These are phyloP conservation scores for Hansenula sp. DNA, from an alignment of 1,139 yeast genomes.

Conservation along the genomic window DNA sequence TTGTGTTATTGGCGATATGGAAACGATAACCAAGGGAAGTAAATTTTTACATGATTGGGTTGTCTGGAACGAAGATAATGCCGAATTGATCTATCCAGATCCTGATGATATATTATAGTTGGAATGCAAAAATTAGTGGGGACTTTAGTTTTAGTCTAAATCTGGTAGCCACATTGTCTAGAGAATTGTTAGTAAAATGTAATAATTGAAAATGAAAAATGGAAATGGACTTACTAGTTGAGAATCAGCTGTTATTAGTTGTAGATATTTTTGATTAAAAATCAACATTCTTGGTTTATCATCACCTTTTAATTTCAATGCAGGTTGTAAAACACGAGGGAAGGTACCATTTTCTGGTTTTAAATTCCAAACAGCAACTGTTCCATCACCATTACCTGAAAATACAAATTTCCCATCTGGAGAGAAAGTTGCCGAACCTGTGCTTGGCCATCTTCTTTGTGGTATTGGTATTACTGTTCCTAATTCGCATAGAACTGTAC, in stretches of 20 bases:
- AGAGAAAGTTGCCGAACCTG: constrained; percentile 66
- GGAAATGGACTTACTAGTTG: background rate
- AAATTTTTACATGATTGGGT: constrained; percentile 65
- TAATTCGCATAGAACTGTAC: constrained; percentile 51
- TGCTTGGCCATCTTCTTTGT: constrained; percentile 42
- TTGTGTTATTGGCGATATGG: constrained; percentile 84
- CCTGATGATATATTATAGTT: constrained; percentile 25
- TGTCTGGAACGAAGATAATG: constrained; percentile 62
- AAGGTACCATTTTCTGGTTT: constrained; percentile 1
- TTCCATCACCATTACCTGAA: constrained; percentile 56
- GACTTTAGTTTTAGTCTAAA: too few relatives aligned
- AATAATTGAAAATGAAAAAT: background rate
- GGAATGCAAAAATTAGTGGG: background rate
- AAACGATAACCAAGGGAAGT: constrained; percentile 40
- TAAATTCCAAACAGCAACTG: constrained; percentile 59
- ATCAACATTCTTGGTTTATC: constrained; percentile 56
- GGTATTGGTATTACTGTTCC: constrained; percentile 40
- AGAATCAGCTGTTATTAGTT: constrained; percentile 76
- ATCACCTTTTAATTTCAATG: constrained; percentile 25
- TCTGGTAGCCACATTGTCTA: constrained; percentile 20
- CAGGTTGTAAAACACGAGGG: constrained; percentile 22
- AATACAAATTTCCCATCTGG: constrained; percentile 79
- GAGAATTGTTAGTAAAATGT: background rate
- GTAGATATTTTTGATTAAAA: constrained; percentile 75
- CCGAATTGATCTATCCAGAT: constrained; percentile 70